Percentiles rank a stretch among this genome's conserved stretches.
Conservation (phyloP, 768 basidiomycete species). For the Rhodotorula taiwanensis region DNA sequence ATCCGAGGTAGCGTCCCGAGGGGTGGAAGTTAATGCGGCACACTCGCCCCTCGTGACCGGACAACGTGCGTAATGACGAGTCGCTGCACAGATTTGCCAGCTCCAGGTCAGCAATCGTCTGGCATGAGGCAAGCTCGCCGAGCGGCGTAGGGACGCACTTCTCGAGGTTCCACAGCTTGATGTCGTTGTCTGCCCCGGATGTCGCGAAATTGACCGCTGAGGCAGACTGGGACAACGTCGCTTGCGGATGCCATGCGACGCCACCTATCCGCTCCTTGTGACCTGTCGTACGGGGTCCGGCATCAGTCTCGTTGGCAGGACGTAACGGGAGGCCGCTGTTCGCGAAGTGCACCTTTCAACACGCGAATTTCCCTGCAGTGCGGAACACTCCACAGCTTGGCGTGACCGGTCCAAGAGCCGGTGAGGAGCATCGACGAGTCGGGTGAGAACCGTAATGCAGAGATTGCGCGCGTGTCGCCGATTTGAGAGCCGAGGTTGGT, state of each 20-base stretch:
- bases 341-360: constrained; percentile 56
- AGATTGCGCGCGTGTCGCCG: constrained; percentile 89
- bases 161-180: constrained; percentile 82
- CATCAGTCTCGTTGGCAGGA: no score
- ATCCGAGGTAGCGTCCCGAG: constrained; percentile 84
- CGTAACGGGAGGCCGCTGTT: no score
- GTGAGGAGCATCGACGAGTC: constrained; percentile 82
- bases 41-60: constrained; percentile 83
- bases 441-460: constrained; percentile 89
- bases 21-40: constrained; percentile 95
- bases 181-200: constrained; percentile 76
- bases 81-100: constrained; percentile 53
- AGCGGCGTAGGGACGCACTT: no score
- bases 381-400: constrained; percentile 94
- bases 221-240: constrained; percentile 62
- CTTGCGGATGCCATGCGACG: constrained; percentile 94
- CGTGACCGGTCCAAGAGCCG: constrained; percentile 90
- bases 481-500: constrained; percentile 94
- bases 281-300: constrained; percentile 49
- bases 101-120: neutral
- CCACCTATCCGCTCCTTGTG: constrained; percentile 89
- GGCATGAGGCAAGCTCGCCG: no score
- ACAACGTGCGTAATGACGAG: constrained; percentile 62
- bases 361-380: constrained; percentile 71
- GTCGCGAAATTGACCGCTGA: constrained; percentile 76